phyloP scores from a whole-genome alignment of 495 filamentous ascomycete genomes.

The Haplographium delicatum region DNA sequence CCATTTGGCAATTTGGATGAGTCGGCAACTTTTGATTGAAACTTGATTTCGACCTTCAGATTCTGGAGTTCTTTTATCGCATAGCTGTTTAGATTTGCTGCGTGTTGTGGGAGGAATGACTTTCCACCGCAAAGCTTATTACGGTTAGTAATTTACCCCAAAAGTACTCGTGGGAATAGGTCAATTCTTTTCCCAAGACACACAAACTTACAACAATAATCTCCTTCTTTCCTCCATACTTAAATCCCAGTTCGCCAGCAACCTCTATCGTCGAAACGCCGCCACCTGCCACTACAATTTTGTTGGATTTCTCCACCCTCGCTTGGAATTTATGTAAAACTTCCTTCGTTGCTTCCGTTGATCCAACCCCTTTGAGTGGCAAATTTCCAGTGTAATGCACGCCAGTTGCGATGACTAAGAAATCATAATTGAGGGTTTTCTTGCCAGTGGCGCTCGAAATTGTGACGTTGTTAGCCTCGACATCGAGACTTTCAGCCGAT shows the following conservation, averaged over 20 bases:
- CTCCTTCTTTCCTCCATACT: conserved; percentile 26
- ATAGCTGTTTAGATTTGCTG: no score
- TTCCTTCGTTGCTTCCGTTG: conserved; percentile 37
- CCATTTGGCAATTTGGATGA: conserved; percentile 15
- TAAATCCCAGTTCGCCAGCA: conserved; percentile 53
- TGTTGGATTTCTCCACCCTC: conserved; percentile 44
- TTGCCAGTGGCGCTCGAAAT: conserved; percentile 29
- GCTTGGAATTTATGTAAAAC: conserved; percentile 40
- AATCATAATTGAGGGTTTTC: conserved; percentile 37
- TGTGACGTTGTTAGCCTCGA: conserved; percentile 34
- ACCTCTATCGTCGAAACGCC: conserved; percentile 63
- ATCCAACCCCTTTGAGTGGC: conserved; percentile 47
- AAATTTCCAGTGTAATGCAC: conserved; percentile 31
- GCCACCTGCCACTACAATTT: conserved; percentile 60
- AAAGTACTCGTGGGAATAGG: no score
- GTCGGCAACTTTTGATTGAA: conserved; percentile 10
- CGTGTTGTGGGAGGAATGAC: no score
- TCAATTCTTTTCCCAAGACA: no score
- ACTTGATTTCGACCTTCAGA: conserved; percentile 27
- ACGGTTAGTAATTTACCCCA: no score
- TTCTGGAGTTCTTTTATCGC: conserved; percentile 30
- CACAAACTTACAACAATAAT: conserved; percentile 19
- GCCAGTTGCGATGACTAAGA: conserved; percentile 53
- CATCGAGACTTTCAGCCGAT: conserved; percentile 43
- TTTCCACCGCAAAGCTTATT: no score